Base-by-base conservation (phyloP, 2,329 filamentous ascomycete genomes). In the Neonectria neomacrospora region DNA sequence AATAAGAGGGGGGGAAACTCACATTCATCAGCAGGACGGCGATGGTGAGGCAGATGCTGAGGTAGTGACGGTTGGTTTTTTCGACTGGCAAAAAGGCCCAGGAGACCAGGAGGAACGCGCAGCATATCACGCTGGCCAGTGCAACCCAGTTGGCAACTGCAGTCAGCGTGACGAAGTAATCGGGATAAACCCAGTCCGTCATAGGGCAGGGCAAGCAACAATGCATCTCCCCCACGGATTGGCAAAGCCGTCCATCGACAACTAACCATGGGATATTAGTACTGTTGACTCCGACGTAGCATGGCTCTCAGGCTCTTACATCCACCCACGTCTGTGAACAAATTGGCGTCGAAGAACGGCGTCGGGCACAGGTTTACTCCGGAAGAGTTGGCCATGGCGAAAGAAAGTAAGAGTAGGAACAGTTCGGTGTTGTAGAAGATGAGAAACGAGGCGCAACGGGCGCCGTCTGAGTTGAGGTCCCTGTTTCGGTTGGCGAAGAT, bases 141-240 rank as follows among this genome's bases (percentile, higher is more conserved):
- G 92, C 93, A 60, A 97, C 82, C 89, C 92, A 97, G 78, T 93
- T 92, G n/a, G 93, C 89, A 14, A 87, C 86, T 51, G 82, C 78
- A 22, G 89, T 90, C 71, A 93, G 75, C 2, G 81, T 81, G 18
- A 80, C 66, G 76, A 91, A 91, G 72, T 80, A 85, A 67, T 88
- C 84, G 12, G 87, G 83, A 67, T 90, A 89, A 23, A 86, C 80
- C 90, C 91, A 98, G 61, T 95, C 88, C 11, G 91, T 91, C 73
- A 92, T 84, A 32, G 96, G 96, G 77, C 96, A 99, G 65, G 96
- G 96, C 61, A 99, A 79, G 77, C 96, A 99, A 78, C 96, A 99
- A 37, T 82, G 83, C 5, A 89, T 71, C 37, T 80, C 77, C 6
- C 81, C 75, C 23, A 86, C 68, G 9, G 73, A 76, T 85, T 81